Conservation (phyloP, 306 rosid genomes). For the Cicer arietinum region DNA sequence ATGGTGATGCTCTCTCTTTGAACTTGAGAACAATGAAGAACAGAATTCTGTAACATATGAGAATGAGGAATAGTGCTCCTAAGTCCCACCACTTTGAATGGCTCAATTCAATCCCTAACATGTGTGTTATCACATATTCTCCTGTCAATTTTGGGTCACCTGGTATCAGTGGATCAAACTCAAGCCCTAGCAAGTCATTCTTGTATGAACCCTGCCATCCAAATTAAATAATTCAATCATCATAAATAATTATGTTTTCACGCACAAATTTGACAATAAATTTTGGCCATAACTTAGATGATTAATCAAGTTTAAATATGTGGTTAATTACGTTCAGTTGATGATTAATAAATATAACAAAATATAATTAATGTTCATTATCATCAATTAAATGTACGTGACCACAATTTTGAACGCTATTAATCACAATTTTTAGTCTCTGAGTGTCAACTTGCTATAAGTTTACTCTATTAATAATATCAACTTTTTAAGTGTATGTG, state of each 20-base stretch:
- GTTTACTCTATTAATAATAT: neutral
- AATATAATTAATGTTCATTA: no score
- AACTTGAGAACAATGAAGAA: slow-evolving; percentile 55
- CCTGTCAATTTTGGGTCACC: slow-evolving; percentile 60
- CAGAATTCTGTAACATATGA: slow-evolving; percentile 49
- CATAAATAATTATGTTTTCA: no score
- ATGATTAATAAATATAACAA: no score
- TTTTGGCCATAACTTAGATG: no score
- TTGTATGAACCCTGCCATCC: slow-evolving; percentile 62
- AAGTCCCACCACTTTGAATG: slow-evolving; percentile 77
- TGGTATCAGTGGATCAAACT: slow-evolving; percentile 59
- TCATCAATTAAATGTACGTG: no score
- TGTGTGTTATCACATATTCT: slow-evolving; percentile 49
- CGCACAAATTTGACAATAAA: no score
- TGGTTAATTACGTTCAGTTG: no score
- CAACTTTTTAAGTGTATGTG: neutral
- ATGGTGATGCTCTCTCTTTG: slow-evolving; percentile 58
- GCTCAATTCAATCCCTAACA: slow-evolving; percentile 51
- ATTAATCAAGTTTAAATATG: no score
- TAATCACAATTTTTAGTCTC: neutral
- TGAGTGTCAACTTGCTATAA: neutral
- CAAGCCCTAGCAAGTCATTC: slow-evolving; percentile 74
- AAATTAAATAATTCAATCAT: neutral
- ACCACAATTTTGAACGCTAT: no score
- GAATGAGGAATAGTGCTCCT: slow-evolving; percentile 48